Evolutionary conservation across 805 yeast species (phyloP).

Genomic region (Hanseniaspora pseudoguilliermondii): DNA sequence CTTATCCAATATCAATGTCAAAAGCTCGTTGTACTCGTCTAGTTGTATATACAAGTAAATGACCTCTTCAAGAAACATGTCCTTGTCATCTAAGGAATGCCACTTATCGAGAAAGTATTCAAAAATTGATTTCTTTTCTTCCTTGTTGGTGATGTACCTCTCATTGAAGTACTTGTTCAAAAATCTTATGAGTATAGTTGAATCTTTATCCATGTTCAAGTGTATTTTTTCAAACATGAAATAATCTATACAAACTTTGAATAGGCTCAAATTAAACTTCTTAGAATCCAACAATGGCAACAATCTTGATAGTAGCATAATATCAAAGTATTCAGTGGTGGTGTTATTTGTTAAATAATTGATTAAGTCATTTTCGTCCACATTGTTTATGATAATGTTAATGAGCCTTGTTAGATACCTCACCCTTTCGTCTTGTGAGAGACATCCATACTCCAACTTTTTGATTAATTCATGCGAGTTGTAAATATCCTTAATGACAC

Average conservation of each 20-base stretch:
- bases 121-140: not conserved
- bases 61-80: constrained; percentile 1
- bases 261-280: not conserved
- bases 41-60: constrained; percentile 3
- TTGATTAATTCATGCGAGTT: not conserved
- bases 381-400: not conserved
- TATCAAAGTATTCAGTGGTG: not conserved
- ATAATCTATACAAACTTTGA: not conserved
- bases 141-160: not conserved
- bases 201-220: not conserved
- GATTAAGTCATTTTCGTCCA: not conserved
- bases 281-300: not conserved
- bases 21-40: not conserved
- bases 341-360: not conserved
- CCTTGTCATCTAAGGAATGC: not conserved
- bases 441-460: not conserved
- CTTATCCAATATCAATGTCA: constrained; percentile 3
- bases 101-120: not conserved
- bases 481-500: not conserved
- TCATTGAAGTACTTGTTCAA: not conserved
- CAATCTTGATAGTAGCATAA: not conserved
- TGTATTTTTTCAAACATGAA: not conserved
- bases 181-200: not conserved
- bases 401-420: not conserved
- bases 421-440: not conserved